Evolutionary conservation across 768 basidiomycete genomes (phyloP), one percentile per base, ranked within the genome.

Genomic region (Phlebiopsis gigantea): DNA sequence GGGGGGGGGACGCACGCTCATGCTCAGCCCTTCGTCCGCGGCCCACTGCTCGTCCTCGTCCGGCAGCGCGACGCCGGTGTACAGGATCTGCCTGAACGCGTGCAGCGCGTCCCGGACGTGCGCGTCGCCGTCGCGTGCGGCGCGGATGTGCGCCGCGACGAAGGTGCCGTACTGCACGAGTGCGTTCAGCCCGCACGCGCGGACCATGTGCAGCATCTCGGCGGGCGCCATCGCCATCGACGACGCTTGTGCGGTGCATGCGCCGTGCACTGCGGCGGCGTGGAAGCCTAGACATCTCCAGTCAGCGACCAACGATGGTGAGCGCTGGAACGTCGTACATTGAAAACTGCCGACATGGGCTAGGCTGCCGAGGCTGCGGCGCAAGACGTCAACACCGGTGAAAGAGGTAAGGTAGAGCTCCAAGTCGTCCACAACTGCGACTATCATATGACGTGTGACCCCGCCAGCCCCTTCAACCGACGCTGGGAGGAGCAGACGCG

Each of bases 11-110:
- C 56, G 2, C 26, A 62, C 58, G 8, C 43, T 46, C 25, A 63
- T n/a, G 12, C 45, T 45, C 14, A 62, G 12, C 1, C 54, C 53
- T 14, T 61, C 19, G 15, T 39, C 44, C 50, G 49, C 30, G 25
- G 60, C 62, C 60, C 60, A 60, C 17, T 50, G 53, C 41, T 63
- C 62, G 44, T 63, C 62, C 17, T 63, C 62, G 26, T 45, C 43
- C 31, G 57, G 53, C 22, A 63, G 52, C n/a, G 62, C 53, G 28
- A 59, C 58, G 26, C 60, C 62, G 14, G 60, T 63, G 50, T 63
- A 55, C 14, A 53, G 21, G 41, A 63, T 53, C 39, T 61, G 58
- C 29, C 56, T 19, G 4, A 60, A 43, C 28, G n/a, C 26, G 17
- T 28, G 24, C 6, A 63, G 49, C 9, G 47, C 55, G 5, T 45